Evolutionary conservation across 2,329 filamentous ascomycete genomes (phyloP).

Genomic region (Podosphaera xanthii): DNA sequence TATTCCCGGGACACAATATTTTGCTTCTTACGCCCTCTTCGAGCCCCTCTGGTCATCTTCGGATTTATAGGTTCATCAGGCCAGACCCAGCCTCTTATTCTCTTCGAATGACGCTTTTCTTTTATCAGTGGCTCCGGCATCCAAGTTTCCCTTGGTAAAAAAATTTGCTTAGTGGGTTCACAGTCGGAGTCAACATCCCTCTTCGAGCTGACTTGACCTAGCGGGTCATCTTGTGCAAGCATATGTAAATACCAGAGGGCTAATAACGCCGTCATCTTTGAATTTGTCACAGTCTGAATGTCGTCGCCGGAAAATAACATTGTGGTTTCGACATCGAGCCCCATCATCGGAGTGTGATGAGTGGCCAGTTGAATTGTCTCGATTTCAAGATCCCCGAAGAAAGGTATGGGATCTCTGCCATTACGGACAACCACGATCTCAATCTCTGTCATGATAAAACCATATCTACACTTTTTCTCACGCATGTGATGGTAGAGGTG

Average conservation of each 20-base stretch:
- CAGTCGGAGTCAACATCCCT: slow-evolving; percentile 54
- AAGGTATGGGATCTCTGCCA: slow-evolving; percentile 45
- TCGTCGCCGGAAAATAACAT: slow-evolving; percentile 8
- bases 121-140: slow-evolving; percentile 50
- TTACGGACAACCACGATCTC: slow-evolving; percentile 79
- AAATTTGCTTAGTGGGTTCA: slow-evolving; percentile 48
- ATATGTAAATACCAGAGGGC: slow-evolving; percentile 61
- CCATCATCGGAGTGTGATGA: not conserved
- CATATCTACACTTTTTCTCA: slow-evolving; percentile 78
- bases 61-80: slow-evolving; percentile 32
- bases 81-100: slow-evolving; percentile 49
- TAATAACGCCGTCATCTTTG: slow-evolving; percentile 51
- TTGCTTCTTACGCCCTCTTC: no score
- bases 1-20: no score
- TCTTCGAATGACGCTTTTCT: slow-evolving; percentile 57
- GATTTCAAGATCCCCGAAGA: slow-evolving; percentile 46
- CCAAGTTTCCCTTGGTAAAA: slow-evolving; percentile 47
- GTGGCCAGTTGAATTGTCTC: slow-evolving; percentile 33
- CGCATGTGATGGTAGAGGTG: slow-evolving; percentile 83
- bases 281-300: slow-evolving; percentile 21
- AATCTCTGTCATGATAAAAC: slow-evolving; percentile 91
- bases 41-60: no score
- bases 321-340: slow-evolving; percentile 10
- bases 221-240: slow-evolving; percentile 38
- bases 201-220: slow-evolving; percentile 39